Evolutionary conservation across 23 red algal species (phyloP).

Genomic region (Chondrus crispus): DNA sequence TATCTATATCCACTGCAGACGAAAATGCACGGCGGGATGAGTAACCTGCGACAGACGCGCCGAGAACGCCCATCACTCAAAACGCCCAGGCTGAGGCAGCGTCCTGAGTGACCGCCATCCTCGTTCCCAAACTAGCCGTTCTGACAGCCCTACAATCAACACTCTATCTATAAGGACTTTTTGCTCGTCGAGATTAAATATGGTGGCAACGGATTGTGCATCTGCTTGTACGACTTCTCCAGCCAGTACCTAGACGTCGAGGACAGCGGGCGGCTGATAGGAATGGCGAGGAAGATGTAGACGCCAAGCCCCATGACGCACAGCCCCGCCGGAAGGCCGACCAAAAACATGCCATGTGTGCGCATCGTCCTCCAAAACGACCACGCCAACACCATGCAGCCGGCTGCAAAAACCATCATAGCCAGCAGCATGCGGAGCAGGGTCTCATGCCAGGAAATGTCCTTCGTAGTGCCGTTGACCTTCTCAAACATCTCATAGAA

Average conservation of each 20-base stretch:
- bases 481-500: constrained; percentile 57
- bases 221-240: constrained; percentile 64
- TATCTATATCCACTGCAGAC: too few relatives aligned
- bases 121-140: too few relatives aligned
- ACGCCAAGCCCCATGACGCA: constrained; percentile 30
- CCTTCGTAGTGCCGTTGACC: constrained; percentile 30
- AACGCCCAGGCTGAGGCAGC: too few relatives aligned
- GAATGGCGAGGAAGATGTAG: constrained; percentile 60
- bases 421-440: constrained; percentile 42
- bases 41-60: too few relatives aligned
- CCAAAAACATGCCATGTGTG: constrained; percentile 53
- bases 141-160: too few relatives aligned
- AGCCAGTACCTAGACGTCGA: constrained; percentile 53
- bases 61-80: too few relatives aligned
- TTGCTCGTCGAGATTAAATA: constrained; percentile 46
- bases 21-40: too few relatives aligned
- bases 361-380: constrained; percentile 52
- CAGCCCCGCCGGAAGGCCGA: constrained; percentile 28
- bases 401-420: constrained; percentile 36
- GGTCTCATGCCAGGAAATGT: constrained; percentile 55
- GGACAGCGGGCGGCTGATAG: constrained; percentile 53
- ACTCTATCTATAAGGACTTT: too few relatives aligned
- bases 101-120: too few relatives aligned
- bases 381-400: not conserved
- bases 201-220: constrained; percentile 65